Evolutionary conservation across 2,329 filamentous ascomycete genomes (phyloP).

Genomic region (Huntiella moniliformis): DNA sequence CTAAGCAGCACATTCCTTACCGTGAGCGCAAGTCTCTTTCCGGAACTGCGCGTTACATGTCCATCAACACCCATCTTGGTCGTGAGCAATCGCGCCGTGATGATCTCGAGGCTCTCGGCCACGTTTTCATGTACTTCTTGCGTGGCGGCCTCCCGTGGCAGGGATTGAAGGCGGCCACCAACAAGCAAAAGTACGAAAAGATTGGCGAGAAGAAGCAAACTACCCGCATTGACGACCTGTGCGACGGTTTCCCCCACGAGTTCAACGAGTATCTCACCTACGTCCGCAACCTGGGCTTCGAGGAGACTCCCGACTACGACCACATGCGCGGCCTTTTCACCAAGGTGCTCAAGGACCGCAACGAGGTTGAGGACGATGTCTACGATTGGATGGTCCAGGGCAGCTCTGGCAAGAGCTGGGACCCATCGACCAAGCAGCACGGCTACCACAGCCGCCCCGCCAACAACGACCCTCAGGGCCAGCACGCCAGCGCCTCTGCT

Average conservation of each 20-base stretch:
- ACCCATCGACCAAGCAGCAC: slow-evolving; percentile 47
- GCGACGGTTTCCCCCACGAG: slow-evolving; percentile 88
- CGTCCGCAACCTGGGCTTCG: slow-evolving; percentile 92
- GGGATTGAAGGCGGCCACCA: slow-evolving; percentile 53
- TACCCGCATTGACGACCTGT: slow-evolving; percentile 88
- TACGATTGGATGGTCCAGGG: slow-evolving; percentile 98
- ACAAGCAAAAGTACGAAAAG: slow-evolving; percentile 98
- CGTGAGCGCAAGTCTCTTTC: slow-evolving; percentile 92
- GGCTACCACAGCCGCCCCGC: slow-evolving; percentile 21
- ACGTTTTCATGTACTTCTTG: slow-evolving; percentile 59
- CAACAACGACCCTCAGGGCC: slow-evolving; percentile 44
- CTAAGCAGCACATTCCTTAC: slow-evolving; percentile 97
- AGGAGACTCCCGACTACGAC: slow-evolving; percentile 96
- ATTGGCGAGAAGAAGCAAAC: slow-evolving; percentile 99
- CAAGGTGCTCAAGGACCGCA: slow-evolving; percentile 81
- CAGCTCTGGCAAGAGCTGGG: slow-evolving; percentile 69
- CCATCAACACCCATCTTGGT: slow-evolving; percentile 96
- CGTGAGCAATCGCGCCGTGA: slow-evolving; percentile 91
- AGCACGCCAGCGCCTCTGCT: slow-evolving; percentile 20
- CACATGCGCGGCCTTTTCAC: slow-evolving; percentile 94
- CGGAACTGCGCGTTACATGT: slow-evolving; percentile 96
- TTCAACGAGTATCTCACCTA: slow-evolving; percentile 97
- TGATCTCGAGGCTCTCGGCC: slow-evolving; percentile 73
- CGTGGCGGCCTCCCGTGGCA: slow-evolving; percentile 56
- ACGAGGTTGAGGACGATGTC: slow-evolving; percentile 90